Base-by-base conservation (phyloP, 768 basidiomycete genomes). In the Coprinellus micaceus region DNA sequence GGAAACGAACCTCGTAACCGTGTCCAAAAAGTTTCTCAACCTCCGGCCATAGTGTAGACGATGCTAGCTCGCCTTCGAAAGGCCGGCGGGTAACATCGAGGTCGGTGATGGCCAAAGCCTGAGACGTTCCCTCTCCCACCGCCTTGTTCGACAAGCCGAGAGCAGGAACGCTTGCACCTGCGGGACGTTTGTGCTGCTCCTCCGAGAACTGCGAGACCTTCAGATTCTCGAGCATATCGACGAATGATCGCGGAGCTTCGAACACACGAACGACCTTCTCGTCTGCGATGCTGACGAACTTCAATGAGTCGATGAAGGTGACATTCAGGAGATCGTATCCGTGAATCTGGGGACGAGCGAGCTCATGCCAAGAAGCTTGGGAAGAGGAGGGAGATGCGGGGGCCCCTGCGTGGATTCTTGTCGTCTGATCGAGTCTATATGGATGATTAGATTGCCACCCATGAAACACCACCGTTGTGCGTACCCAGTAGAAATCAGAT, bases 1-100 rank as follows among this genome's bases (percentile, higher is more conserved):
- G 15, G 11, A 19, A n/a, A 46, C 72, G 51, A 58, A 89, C 93
- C 82, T 99, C 97, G 64, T 98, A 98, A 40, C 96, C 94, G 69
- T 98, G 97, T 4, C 96, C 97, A 68, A 97, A 99, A 0, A 99
- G 78, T 68, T 99, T 99, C 64, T 98, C 97, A 1, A 85, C 76
- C 73, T 99, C 97, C 0, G 96, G 97, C 97, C 97, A 99, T 0
- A 98, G 77, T 0, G 96, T 98, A 15, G 82, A 81, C 0, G 85
- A 81, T 0, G 92, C 86, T 0, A 98, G 78, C 68, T 98, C 94
- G 11, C 91, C 92, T 66, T 98, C 97, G 55, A 93, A 91, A 0
- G 97, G 88, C n/a, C 80, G 73, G 50, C 78, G 60, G 12, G 66
- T 60, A 17, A 55, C 56, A 56, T 66, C 66, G 3, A 64, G 56